Evolutionary conservation across 345 rosid species (phyloP), one percentile per base, ranked within the genome.

Genomic region (Firmiana major): DNA sequence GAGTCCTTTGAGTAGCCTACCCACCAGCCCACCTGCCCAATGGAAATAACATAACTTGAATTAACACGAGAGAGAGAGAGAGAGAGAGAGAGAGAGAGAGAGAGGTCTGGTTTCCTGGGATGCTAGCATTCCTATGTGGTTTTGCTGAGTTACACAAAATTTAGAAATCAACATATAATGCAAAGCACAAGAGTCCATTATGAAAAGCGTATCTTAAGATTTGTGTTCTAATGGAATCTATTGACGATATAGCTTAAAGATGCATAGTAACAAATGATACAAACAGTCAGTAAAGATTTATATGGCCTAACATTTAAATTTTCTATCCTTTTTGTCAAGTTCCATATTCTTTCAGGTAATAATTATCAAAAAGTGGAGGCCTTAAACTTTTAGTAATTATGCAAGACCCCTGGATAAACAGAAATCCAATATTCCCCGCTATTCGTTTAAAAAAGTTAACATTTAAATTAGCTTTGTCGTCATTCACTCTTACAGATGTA

Each of bases 21-120:
- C 99, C 99, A 95, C 99, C 99, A 95, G 55, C 99, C 99, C 62
- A 95, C 89, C 99, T 95, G 90, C 71, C 68, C 38, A 77, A 72
- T 64, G 83, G 74, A 76, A 64, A 76, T 73, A 64, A 78, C 28
- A 78, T 68, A 53, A 42, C 81, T 43, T 75, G 60, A 65, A 59
- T 9, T 17, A 66, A 63, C 48, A 36, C 46, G 17, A 34, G 36
- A 10, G 19, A 40, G 38, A 24, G 12, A 60, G 2, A 59, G 5
- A 3, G 22, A 9, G 31, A 58, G 24, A 58, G 42, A 40, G 42
- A n/a, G 40, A 26, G 7, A 58, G 8, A 69, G 38, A 69, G 22
- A 19, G 28, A 55, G 51, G 49, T 55, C 51, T 38, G 36, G 13
- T 55, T 71, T 15, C 10, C 31, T 36, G 24, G 38, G 55, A 57